Evolutionary conservation across 1,284 basidiomycete genomes (phyloP), one percentile per base, ranked within the genome.

Genomic region (Cutaneotrichosporon dermatis): DNA sequence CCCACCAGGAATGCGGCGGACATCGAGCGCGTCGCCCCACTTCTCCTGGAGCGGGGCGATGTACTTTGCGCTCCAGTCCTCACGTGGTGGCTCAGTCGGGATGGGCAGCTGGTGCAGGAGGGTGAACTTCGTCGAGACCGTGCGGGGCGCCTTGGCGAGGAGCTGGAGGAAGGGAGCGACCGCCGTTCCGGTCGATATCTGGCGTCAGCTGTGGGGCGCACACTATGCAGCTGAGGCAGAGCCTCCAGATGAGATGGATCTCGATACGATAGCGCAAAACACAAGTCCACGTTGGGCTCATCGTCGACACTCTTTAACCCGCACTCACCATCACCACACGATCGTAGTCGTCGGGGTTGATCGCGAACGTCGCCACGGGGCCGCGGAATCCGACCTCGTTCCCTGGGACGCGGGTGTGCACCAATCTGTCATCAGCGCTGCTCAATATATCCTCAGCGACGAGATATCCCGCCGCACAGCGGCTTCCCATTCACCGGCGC

Each of bases 111-210:
- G 64, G 40, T 74, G 76, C 13, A 72, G 54, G 40, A 76, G 66
- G 33, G 64, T 57, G 56, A 66, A 67, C 12, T 55, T 46, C 2
- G 66, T 65, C 4, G 10, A 9, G 12, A 36, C n/a, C 9, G 61
- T 5, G 12, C 39, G 39, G 5, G 61, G 63, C 13, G 71, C 55
- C 52, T 72, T 76, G 25, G 69, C 70, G 8, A 79, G 65, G 1
- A 77, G 67, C 65, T 79, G 77, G 6, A 79, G 68, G 62, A 79
- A 77, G 5, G 77, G 77, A 2, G 76, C 67, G 7, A 79, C 64
- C 1, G 72, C 77, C 37, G 77, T 79, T 16, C 77, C 77, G 7
- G 75, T 77, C 5, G 75, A 75, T 25, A 79, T 70, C 73, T 75
- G 56, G 43, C 33, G 10, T 57, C 49, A 51, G 50, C 35, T 7